Base-by-base conservation (phyloP, 441 rosid species). In the Corymbia calophylla region DNA sequence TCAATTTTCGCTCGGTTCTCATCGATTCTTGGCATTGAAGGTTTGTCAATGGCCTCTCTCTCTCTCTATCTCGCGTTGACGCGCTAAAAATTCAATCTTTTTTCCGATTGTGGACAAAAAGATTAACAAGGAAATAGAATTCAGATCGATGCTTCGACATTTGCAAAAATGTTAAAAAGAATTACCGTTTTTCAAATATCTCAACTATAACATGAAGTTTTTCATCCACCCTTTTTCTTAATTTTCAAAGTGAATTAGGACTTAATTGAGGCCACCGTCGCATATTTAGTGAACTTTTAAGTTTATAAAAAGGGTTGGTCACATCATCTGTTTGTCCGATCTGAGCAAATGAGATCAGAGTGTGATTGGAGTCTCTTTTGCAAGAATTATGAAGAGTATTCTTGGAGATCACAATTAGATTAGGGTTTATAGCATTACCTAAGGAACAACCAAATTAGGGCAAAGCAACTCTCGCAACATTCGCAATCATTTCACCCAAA, bases 141-240 rank as follows among this genome's bases (percentile, higher is more conserved):
- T 35, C 0, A 2, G 47, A 68, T 32, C 23, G 3, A 31, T 0
- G 3, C 0, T 2, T 8, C 0, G 11, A n/a, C 0, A 0, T 32
- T 25, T 13, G 7, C 13, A 8, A 32, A 66, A 31, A 44, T 11
- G 12, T 32, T 68, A 1, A 3, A 39, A 73, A 35, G 48, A 35
- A 73, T 1, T 73, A 5, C 14, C 5, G 0, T 73, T 35, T 70
- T 21, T 19, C 14, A 5, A 5, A 19, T 10, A 19, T 21, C 2
- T 2, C 44, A 39, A 73, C 1, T 25, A 21, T 73, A 44, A 39
- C 1, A 0, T 3, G 25, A 73, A 73, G 49, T 25, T 21, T 10
- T 73, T 73, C 9, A 13, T 39, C 29, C 29, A 5, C 12, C 21
- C 9, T 73, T 39, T 73, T n/a, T 6, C 29, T 8, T 13, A 0